Conservation (phyloP, 2,329 filamentous ascomycete species). For the Leptographium radiaticola region DNA sequence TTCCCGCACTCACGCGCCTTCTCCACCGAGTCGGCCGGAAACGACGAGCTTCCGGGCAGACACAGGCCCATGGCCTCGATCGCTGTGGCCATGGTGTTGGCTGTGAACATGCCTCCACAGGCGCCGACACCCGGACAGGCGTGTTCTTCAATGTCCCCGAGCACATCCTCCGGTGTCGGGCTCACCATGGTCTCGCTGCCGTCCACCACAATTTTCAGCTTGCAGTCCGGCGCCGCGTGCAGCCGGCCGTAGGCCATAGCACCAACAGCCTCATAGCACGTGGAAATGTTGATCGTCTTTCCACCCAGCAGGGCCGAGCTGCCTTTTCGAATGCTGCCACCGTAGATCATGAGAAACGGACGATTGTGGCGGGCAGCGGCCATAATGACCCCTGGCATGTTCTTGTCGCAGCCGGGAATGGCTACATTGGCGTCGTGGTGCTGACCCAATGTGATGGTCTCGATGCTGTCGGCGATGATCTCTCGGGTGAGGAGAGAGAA, state of each 20-base stretch:
- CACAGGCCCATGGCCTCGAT: conserved; percentile 81
- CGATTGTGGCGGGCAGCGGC: conserved; percentile 83
- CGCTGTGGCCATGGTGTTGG: conserved; percentile 85
- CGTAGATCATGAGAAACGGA: conserved; percentile 91
- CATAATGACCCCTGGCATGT: conserved; percentile 91
- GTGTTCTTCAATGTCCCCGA: conserved; percentile 69
- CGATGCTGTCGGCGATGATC: conserved; percentile 87
- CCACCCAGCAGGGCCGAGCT: conserved; percentile 63
- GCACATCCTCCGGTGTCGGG: conserved; percentile 61
- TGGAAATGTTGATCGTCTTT: conserved; percentile 74
- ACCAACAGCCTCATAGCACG: conserved; percentile 77
- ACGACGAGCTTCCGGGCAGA: conserved; percentile 73
- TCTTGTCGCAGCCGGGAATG: conserved; percentile 93
- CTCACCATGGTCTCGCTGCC: conserved; percentile 34
- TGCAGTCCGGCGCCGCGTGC: conserved; percentile 40
- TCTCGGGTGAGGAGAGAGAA: conserved; percentile 85
- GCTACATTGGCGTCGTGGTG: conserved; percentile 88
- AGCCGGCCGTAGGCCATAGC: conserved; percentile 69
- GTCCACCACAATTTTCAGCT: not conserved
- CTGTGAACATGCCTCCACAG: conserved; percentile 78
- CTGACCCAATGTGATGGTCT: conserved; percentile 85
- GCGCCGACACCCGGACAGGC: conserved; percentile 66
- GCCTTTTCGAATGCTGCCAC: conserved; percentile 81
- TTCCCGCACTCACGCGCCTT: conserved; percentile 81
- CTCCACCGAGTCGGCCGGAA: conserved; percentile 64